phyloP scores from a whole-genome alignment of 768 basidiomycete genomes.

The Trametes cingulata region DNA sequence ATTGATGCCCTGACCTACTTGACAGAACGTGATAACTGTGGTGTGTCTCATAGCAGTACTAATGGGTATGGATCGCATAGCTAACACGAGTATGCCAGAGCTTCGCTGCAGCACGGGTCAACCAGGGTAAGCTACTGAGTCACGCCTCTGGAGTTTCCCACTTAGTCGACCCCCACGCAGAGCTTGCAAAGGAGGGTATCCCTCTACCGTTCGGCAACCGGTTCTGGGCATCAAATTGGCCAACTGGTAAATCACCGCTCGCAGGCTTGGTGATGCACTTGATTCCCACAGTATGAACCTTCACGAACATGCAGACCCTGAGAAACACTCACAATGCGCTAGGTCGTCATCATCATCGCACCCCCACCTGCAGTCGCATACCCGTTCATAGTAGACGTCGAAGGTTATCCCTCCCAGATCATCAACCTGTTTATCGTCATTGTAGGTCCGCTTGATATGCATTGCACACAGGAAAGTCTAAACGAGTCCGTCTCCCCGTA shows the following conservation, averaged over 20 bases:
- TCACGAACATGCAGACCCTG: too few species aligned
- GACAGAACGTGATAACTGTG: too few species aligned
- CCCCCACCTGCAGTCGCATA: constrained; percentile 55
- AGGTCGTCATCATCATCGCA: constrained; percentile 53
- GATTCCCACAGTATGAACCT: too few species aligned
- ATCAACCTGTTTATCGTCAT: constrained; percentile 55
- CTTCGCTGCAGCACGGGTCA: constrained; percentile 51
- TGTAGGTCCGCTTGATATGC: constrained; percentile 33
- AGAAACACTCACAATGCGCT: neutral
- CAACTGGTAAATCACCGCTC: constrained; percentile 54
- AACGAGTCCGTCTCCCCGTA: too few species aligned
- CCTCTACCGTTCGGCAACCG: constrained; percentile 57
- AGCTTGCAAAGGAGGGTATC: constrained; percentile 61
- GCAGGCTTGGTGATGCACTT: constrained; percentile 50
- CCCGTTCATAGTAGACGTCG: constrained; percentile 61
- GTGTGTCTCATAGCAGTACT: too few species aligned
- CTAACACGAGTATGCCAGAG: constrained; percentile 35
- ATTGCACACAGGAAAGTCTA: too few species aligned
- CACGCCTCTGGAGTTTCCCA: neutral
- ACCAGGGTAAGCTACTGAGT: constrained; percentile 39
- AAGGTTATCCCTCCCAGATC: constrained; percentile 53
- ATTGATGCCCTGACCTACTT: too few species aligned
- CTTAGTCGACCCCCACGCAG: constrained; percentile 1
- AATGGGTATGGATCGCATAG: too few species aligned
- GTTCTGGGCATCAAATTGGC: constrained; percentile 66